Evolutionary conservation across 75 land plant genomes (phyloP), one percentile per base, ranked within the genome.

Genomic region (Ceratopteris richardii): DNA sequence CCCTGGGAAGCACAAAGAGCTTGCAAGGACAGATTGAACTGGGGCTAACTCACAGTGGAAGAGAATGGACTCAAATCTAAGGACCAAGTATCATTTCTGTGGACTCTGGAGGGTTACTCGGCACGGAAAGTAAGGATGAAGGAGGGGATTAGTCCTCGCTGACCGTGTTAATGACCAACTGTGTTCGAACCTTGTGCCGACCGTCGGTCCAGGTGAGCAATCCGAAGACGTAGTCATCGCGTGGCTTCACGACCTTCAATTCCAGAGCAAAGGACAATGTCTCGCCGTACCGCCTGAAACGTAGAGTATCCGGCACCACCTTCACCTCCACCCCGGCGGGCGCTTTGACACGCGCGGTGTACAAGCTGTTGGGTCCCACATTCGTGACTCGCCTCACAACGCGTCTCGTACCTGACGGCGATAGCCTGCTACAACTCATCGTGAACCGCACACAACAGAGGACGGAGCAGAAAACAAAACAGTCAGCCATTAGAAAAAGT

Each of bases 371-470:
- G 18, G 43, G 60, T 20, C 96, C 96, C 9, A 90, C 92, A 68
- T 90, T 90, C 5, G 92, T 90, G 46, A 90, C 82, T 20, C 78
- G 78, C 64, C 96, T 44, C 7, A 61, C 58, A 20, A 90, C 71
- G 1, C 68, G 60, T 24, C 54, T 44, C 19, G 61, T 66, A 4
- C 51, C 57, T 24, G 65, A 61, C 7, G 81, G 70, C 57, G 76
- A 47, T 2, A 33, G 7, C 37, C 37, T 33, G 9, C 9, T n/a
- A n/a, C n/a, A n/a, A n/a, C n/a, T n/a, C n/a, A n/a, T n/a, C n/a
- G n/a, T n/a, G n/a, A n/a, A n/a, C n/a, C n/a, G n/a, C n/a, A n/a
- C n/a, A n/a, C n/a, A n/a, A n/a, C n/a, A n/a, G n/a, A n/a, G n/a
- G n/a, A n/a, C n/a, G n/a, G n/a, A n/a, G n/a, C n/a, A n/a, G n/a